These are phyloP conservation scores for Clavispora vitiphila DNA, from an alignment of 805 yeast genomes.

Conservation along the genomic window DNA sequence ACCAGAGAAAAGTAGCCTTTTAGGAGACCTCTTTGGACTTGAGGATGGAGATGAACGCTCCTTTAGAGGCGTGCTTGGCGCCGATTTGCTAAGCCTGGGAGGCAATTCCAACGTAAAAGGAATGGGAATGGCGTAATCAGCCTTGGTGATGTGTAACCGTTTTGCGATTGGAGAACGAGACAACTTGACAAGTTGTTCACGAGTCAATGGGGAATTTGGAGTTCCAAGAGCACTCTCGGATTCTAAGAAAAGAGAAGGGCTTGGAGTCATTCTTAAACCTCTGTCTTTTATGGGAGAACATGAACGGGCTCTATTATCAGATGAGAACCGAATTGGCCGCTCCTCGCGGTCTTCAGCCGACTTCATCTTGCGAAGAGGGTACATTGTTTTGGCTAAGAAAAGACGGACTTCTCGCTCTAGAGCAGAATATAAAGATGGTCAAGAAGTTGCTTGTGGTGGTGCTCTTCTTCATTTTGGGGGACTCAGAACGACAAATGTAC, in stretches of 20 bases:
- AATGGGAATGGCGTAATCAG: constrained; percentile 35
- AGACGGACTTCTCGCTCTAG: neutral
- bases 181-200: constrained; percentile 22
- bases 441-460: neutral
- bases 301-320: neutral
- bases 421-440: neutral
- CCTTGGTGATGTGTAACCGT: constrained; percentile 28
- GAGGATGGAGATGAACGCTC: neutral
- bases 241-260: neutral
- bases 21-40: constrained; percentile 6
- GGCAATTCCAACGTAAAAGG: constrained; percentile 39
- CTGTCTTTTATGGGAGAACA: neutral
- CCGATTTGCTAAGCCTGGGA: constrained; percentile 28
- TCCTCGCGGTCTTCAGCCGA: constrained; percentile 9
- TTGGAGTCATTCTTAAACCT: neutral
- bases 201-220: constrained; percentile 14
- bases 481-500: too few relatives aligned
- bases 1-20: constrained; percentile 30
- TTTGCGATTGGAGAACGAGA: constrained; percentile 34
- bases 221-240: neutral
- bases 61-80: constrained; percentile 3
- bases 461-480: neutral
- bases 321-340: neutral
- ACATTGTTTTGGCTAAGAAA: neutral
- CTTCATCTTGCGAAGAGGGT: constrained; percentile 7